These are phyloP conservation scores for Aspergillus pseudoviridinutans DNA, from an alignment of 2,329 filamentous ascomycete genomes.

Conservation along the genomic window DNA sequence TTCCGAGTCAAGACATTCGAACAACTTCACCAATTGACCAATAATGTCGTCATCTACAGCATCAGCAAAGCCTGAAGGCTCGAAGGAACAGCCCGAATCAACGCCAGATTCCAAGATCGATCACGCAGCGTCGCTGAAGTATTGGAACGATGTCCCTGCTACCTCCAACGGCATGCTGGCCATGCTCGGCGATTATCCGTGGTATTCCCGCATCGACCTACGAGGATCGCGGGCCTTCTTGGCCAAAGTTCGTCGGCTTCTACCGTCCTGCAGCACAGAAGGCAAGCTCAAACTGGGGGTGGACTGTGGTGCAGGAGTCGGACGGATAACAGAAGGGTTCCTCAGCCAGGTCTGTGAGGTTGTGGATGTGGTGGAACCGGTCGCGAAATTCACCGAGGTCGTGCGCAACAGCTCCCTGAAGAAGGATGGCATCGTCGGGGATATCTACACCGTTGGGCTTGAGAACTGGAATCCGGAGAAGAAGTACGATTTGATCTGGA, in stretches of 20 bases:
- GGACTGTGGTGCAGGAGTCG: constrained; percentile 69
- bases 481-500: constrained; percentile 79
- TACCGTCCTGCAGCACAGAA: constrained; percentile 9
- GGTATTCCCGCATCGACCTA: constrained; percentile 66
- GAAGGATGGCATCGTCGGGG: constrained; percentile 50
- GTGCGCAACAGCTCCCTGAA: constrained; percentile 44
- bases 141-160: constrained; percentile 32
- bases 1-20: not conserved
- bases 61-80: not conserved
- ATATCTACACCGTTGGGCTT: constrained; percentile 68
- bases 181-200: constrained; percentile 65
- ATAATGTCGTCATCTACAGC: not conserved
- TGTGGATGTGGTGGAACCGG: constrained; percentile 82
- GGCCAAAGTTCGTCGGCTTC: constrained; percentile 53
- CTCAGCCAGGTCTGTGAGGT: constrained; percentile 64
- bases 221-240: constrained; percentile 66
- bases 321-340: constrained; percentile 74
- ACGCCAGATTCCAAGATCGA: constrained; percentile 26
- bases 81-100: not conserved
- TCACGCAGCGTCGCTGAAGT: constrained; percentile 31
- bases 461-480: constrained; percentile 62
- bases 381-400: constrained; percentile 70
- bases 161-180: constrained; percentile 52
- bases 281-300: constrained; percentile 39
- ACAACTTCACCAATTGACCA: not conserved